These are phyloP conservation scores for Akanthomyces muscarius DNA, from an alignment of 2,329 filamentous ascomycete genomes.

Conservation along the genomic window DNA sequence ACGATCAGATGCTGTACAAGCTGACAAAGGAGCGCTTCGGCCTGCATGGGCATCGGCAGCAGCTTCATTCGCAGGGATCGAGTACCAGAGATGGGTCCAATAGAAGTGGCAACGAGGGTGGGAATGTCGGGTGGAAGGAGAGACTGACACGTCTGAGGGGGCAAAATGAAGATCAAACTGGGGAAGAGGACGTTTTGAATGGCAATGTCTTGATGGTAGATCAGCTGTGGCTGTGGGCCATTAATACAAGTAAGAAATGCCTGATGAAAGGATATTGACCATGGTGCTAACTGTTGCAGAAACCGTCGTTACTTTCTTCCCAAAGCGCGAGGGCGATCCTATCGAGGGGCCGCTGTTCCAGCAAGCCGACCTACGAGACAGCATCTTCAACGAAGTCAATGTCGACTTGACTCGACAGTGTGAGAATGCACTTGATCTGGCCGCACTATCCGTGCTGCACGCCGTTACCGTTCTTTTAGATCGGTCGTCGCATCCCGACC, in stretches of 20 bases:
- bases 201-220: constrained; percentile 65
- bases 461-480: constrained; percentile 60
- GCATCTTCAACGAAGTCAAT: constrained; percentile 63
- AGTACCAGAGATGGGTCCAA: constrained; percentile 27
- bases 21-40: constrained; percentile 48
- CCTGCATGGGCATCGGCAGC: constrained; percentile 22
- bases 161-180: constrained; percentile 20
- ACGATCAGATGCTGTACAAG: constrained; percentile 66
- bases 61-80: constrained; percentile 29
- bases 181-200: constrained; percentile 38
- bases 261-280: background rate
- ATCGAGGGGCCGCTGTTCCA: constrained; percentile 53
- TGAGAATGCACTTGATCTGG: constrained; percentile 58
- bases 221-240: constrained; percentile 59
- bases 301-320: constrained; percentile 52
- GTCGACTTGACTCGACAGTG: constrained; percentile 60
- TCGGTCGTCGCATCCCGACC: constrained; percentile 53
- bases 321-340: constrained; percentile 50
- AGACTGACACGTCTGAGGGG: constrained; percentile 21
- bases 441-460: constrained; percentile 58
- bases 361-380: constrained; percentile 59
- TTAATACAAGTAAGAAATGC: constrained; percentile 45
- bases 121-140: constrained; percentile 28
- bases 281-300: constrained; percentile 30
- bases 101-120: constrained; percentile 25